phyloP scores from a whole-genome alignment of 1,139 yeast species.

The Kodamaea anthophila region DNA sequence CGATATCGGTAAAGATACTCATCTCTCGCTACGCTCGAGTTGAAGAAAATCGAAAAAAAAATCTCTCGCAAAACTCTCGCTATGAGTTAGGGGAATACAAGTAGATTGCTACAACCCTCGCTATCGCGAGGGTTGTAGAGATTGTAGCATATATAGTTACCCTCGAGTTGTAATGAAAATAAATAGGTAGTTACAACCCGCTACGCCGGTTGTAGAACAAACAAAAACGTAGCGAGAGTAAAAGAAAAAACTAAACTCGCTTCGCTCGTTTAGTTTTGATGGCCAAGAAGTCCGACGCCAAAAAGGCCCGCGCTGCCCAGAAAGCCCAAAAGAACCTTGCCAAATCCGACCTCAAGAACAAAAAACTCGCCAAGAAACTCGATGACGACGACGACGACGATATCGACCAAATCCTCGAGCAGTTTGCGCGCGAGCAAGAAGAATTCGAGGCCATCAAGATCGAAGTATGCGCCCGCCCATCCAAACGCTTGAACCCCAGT shows the following conservation, averaged over 20 bases:
- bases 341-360: slow-evolving; percentile 68
- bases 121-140: no score
- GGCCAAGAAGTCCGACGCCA: slow-evolving; percentile 79
- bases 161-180: no score
- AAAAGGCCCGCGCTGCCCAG: slow-evolving; percentile 82
- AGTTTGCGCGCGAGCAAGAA: slow-evolving; percentile 74
- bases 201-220: neutral
- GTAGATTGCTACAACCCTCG: no score
- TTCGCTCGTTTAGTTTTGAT: slow-evolving; percentile 28
- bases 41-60: no score
- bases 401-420: slow-evolving; percentile 76
- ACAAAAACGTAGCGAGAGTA: no score
- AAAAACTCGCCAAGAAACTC: slow-evolving; percentile 67
- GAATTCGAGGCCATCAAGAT: slow-evolving; percentile 67
- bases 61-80: no score
- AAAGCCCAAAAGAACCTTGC: slow-evolving; percentile 70
- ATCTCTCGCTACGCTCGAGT: no score
- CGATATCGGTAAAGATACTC: no score
- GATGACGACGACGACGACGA: slow-evolving; percentile 82
- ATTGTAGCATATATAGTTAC: no score
- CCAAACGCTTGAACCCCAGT: slow-evolving; percentile 65
- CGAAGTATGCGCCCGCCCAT: slow-evolving; percentile 53
- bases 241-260: no score
- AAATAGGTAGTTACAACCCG: no score
- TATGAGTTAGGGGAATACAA: no score